phyloP scores from a whole-genome alignment of 2,329 filamentous ascomycete genomes.

The Myriangium duriaei region DNA sequence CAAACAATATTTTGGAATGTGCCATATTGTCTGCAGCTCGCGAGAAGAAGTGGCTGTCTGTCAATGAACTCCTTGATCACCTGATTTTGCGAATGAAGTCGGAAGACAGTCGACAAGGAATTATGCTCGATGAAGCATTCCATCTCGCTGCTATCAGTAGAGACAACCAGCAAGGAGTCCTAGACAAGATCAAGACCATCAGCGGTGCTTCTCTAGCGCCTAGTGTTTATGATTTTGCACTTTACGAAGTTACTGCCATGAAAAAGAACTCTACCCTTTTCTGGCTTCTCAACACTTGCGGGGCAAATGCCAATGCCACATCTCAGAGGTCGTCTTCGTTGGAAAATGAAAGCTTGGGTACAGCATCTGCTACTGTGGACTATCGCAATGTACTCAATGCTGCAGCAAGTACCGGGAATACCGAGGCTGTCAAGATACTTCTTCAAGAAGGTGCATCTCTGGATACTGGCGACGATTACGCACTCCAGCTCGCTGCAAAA shows the following conservation, averaged over 20 bases:
- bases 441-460: slow-evolving; percentile 3
- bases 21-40: not conserved
- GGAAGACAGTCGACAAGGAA: no score
- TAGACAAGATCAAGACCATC: slow-evolving; percentile 8
- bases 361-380: not conserved
- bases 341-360: not conserved
- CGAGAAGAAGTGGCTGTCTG: not conserved
- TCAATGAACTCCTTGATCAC: not conserved
- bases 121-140: not conserved
- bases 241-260: slow-evolving; percentile 5
- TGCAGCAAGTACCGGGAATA: slow-evolving; percentile 5
- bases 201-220: not conserved
- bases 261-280: not conserved
- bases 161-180: slow-evolving; percentile 4
- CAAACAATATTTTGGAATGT: slow-evolving; percentile 2
- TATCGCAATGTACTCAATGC: slow-evolving; percentile 6
- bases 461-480: slow-evolving; percentile 1
- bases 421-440: not conserved
- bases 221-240: slow-evolving; percentile 5
- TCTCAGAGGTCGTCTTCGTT: not conserved
- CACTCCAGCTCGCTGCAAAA: slow-evolving; percentile 10
- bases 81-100: no score
- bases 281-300: slow-evolving; percentile 4
- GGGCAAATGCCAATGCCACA: slow-evolving; percentile 4
- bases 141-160: slow-evolving; percentile 1